Base-by-base conservation (phyloP, 2,329 filamentous ascomycete species). In the Scytalidium sp. region DNA sequence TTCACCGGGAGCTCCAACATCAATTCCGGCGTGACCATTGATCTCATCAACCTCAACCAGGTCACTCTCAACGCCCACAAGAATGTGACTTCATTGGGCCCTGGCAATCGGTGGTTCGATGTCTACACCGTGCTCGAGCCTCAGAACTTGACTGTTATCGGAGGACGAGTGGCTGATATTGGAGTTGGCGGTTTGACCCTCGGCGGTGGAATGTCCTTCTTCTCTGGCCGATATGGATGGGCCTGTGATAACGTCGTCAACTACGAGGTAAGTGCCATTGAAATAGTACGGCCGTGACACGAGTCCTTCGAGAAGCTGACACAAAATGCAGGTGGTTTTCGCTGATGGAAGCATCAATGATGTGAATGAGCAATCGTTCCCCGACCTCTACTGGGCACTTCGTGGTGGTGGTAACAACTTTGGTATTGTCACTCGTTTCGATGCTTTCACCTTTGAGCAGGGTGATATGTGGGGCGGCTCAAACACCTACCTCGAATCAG, bases 391-490 rank as follows among this genome's bases (percentile, higher is more conserved):
- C 63, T 70, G 67, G 56, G 78, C 75, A 0, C 70, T 83, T 3
- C 75, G 75, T 46, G 81, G 80, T 6, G 80, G 80, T n/a, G 74
- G 75, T 17, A 78, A 74, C 60, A 81, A 79, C 59, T 81, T 76
- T 52, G 80, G 78, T 15, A 69, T 79, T 52, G 70, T 78, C 11
- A 75, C 75, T 10, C 66, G 64, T 8, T 77, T 75, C 56, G 59
- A 71, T 7, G 47, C 57, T 19, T 46, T 50, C 13, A 59, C 56
- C 19, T 49, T 57, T 40, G 19, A 43, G 1, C 32, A 56, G 44
- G 50, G 51, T 3, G 29, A 47, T n/a, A 29, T 52, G 22, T 56
- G 45, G 50, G 46, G 22, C 8, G 48, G 50, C 5, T 17, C 29
- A 11, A 22, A 43, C 9, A 47, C 45, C 4, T 47, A 39, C 40